Percentiles rank a stretch among this genome's conserved stretches.
Conservation (phyloP, 1,139 yeast genomes). For the Diutina scorzettiae region DNA sequence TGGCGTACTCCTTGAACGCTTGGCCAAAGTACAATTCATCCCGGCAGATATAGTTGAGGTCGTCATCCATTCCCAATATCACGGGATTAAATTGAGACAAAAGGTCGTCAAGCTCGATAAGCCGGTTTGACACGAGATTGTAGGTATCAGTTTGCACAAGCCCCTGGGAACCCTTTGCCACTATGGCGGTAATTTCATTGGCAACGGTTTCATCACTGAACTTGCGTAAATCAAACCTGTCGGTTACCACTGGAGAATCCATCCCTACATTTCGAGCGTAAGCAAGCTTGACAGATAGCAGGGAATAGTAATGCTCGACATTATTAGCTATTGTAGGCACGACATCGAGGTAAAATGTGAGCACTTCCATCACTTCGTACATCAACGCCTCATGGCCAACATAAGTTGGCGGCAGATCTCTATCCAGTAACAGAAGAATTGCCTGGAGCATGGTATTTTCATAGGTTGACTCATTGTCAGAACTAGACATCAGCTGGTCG, state of each 20-base stretch:
- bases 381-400: not conserved
- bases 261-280: not conserved
- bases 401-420: not conserved
- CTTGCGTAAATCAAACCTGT: too few species aligned
- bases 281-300: not conserved
- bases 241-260: too few species aligned
- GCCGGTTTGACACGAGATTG: too few species aligned
- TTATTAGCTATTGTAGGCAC: not conserved
- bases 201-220: too few species aligned
- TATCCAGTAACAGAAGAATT: not conserved
- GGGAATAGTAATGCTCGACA: not conserved
- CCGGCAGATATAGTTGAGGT: not conserved
- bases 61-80: not conserved
- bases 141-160: too few species aligned
- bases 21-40: slow-evolving; percentile 1
- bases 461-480: not conserved
- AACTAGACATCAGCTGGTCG: not conserved
- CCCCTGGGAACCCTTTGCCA: too few species aligned
- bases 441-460: not conserved
- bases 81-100: not conserved
- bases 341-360: slow-evolving; percentile 3
- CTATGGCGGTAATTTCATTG: too few species aligned
- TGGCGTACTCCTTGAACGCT: not conserved
- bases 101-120: not conserved
- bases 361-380: not conserved